phyloP scores from a whole-genome alignment of 2,329 filamentous ascomycete species.

The Pseudohalonectria lignicola region DNA sequence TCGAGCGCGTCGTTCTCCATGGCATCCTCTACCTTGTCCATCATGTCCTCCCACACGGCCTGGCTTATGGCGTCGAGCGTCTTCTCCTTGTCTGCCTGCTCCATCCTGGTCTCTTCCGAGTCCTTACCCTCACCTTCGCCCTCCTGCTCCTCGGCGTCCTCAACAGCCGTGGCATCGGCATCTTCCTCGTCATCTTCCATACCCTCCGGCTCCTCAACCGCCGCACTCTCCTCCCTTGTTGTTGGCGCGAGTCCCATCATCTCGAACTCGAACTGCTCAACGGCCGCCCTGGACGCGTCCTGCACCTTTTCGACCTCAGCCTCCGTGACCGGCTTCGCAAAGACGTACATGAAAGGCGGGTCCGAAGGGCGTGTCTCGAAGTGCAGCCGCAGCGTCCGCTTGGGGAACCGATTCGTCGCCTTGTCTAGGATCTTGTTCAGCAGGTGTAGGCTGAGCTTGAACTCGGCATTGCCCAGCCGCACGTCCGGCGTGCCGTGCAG shows the following conservation, averaged over 20 bases:
- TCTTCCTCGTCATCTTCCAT: slow-evolving; percentile 10
- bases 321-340: slow-evolving; percentile 72
- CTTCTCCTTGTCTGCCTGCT: no score
- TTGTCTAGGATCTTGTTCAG: slow-evolving; percentile 71
- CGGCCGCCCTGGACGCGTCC: slow-evolving; percentile 47
- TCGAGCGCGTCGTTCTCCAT: slow-evolving; percentile 47
- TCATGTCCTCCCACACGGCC: slow-evolving; percentile 42
- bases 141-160: slow-evolving; percentile 11
- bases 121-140: slow-evolving; percentile 9
- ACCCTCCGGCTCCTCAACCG: slow-evolving; percentile 16
- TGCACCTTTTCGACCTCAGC: slow-evolving; percentile 68
- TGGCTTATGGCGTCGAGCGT: slow-evolving; percentile 16
- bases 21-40: slow-evolving; percentile 41
- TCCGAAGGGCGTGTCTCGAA: slow-evolving; percentile 61
- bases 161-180: slow-evolving; percentile 9
- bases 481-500: slow-evolving; percentile 67
- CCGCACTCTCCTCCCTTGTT: slow-evolving; percentile 7
- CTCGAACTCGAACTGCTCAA: slow-evolving; percentile 57
- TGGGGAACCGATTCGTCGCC: slow-evolving; percentile 65
- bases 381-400: slow-evolving; percentile 65
- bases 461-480: slow-evolving; percentile 69
- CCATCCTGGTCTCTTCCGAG: slow-evolving; percentile 8
- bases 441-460: slow-evolving; percentile 67
- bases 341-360: slow-evolving; percentile 71
- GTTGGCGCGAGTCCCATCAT: slow-evolving; percentile 39